phyloP scores from a whole-genome alignment of 2,329 filamentous ascomycete genomes.

The Nigrospora osmanthi region DNA sequence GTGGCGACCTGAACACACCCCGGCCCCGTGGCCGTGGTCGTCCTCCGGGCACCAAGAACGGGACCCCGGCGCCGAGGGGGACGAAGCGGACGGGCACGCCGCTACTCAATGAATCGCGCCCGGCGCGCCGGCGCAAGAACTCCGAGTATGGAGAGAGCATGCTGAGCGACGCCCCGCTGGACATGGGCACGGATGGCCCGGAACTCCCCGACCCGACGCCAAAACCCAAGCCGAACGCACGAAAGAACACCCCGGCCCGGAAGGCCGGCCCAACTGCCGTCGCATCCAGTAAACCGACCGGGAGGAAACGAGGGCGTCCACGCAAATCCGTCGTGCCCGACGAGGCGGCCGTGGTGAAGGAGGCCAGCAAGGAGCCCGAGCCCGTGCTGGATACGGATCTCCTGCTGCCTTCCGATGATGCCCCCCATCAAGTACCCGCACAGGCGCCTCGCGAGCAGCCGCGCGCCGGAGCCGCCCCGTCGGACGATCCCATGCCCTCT shows the following conservation, averaged over 20 bases:
- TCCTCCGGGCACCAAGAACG: conserved; percentile 38
- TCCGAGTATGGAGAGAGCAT: conserved; percentile 16
- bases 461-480: too few relatives aligned
- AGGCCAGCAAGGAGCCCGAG: conserved; percentile 5
- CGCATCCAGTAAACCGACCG: conserved; percentile 15
- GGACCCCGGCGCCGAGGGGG: conserved; percentile 39
- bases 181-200: conserved; percentile 10
- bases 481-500: neutral
- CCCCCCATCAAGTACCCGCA: too few relatives aligned
- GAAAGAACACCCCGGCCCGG: conserved; percentile 16
- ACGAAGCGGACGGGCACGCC: conserved; percentile 41
- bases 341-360: conserved; percentile 11
- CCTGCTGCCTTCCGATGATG: neutral
- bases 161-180: conserved; percentile 12
- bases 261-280: conserved; percentile 6
- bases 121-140: conserved; percentile 22
- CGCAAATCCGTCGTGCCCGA: conserved; percentile 17
- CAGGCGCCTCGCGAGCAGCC: neutral
- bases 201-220: conserved; percentile 16
- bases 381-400: conserved; percentile 3
- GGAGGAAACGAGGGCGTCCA: conserved; percentile 21
- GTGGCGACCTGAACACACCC: conserved; percentile 12
- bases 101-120: conserved; percentile 23
- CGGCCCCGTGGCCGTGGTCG: conserved; percentile 28
- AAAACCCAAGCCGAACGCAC: conserved; percentile 22